Percentiles rank a stretch among this genome's conserved stretches.
Evolutionary conservation across 768 basidiomycete genomes (phyloP).

Genomic region (Pulveroboletus sp.): DNA sequence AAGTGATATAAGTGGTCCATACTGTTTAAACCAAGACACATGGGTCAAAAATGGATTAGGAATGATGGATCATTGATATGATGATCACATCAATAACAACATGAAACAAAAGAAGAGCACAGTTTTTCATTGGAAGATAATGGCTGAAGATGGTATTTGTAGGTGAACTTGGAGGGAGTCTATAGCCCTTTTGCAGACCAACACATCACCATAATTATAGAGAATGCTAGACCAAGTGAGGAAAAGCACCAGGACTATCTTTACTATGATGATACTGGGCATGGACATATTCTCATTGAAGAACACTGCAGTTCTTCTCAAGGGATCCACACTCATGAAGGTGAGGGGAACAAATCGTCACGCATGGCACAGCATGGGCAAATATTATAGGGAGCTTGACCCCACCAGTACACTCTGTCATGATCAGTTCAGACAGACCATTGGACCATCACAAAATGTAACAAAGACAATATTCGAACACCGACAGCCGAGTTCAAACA

Average conservation of each 20-base stretch:
- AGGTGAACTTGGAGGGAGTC: slow-evolving; percentile 10
- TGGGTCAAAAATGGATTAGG: slow-evolving; percentile 22
- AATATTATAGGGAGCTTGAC: too few relatives aligned
- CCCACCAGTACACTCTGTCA: too few relatives aligned
- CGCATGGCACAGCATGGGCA: background rate
- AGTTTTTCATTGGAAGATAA: slow-evolving; percentile 2
- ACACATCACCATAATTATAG: background rate
- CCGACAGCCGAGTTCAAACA: too few relatives aligned
- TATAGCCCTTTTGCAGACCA: background rate
- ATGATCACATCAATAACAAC: background rate
- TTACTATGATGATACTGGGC: background rate
- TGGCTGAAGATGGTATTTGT: background rate
- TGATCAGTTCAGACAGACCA: too few relatives aligned
- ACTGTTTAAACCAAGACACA: slow-evolving; percentile 50
- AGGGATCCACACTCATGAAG: background rate
- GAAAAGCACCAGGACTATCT: background rate
- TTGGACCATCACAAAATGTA: too few relatives aligned
- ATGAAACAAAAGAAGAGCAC: background rate
- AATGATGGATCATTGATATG: background rate
- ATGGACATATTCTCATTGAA: background rate
- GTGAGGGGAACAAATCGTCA: background rate
- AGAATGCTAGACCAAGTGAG: slow-evolving; percentile 1
- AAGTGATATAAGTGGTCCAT: slow-evolving; percentile 53
- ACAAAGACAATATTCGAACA: too few relatives aligned
- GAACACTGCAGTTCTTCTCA: background rate